A percentile compares a stretch with the other conserved stretches of the same genome.
phyloP scores from a whole-genome alignment of 2,329 filamentous ascomycete species.

The Ophiobolus disseminans region DNA sequence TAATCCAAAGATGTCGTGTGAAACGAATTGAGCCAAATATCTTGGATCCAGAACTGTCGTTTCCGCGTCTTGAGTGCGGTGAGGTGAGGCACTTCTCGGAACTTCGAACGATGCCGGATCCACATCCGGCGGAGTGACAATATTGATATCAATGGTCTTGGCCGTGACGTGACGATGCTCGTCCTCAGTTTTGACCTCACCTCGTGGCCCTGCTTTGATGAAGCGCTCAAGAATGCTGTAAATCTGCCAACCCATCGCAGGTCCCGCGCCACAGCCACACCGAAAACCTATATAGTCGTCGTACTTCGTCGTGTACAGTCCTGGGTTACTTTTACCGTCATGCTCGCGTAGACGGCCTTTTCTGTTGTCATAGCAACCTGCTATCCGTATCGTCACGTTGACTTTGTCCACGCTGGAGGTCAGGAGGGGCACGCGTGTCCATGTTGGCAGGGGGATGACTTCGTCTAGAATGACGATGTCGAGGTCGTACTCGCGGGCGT shows the following conservation, averaged over 20 bases:
- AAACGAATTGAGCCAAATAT: constrained; percentile 10
- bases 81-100: background rate
- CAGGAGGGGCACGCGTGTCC: constrained; percentile 16
- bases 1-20: constrained; percentile 3
- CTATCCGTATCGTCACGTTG: constrained; percentile 19
- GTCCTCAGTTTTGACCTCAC: background rate
- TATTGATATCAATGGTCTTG: constrained; percentile 19
- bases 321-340: background rate
- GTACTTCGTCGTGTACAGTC: constrained; percentile 3
- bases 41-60: constrained; percentile 8
- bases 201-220: constrained; percentile 15
- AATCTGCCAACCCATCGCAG: constrained; percentile 17
- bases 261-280: constrained; percentile 3
- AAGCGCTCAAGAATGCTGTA: constrained; percentile 25
- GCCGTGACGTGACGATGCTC: constrained; percentile 11
- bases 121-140: constrained; percentile 15
- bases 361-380: constrained; percentile 7
- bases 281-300: constrained; percentile 9
- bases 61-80: background rate
- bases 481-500: constrained; percentile 9
- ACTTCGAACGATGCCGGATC: constrained; percentile 1
- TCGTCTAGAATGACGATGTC: constrained; percentile 23
- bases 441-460: constrained; percentile 19
- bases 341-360: background rate
- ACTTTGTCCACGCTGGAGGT: constrained; percentile 12